A percentile compares a stretch with the other conserved stretches of the same genome.
These are phyloP conservation scores for Cladosporium sp. DNA, from an alignment of 2,329 filamentous ascomycete species.

Conservation along the genomic window DNA sequence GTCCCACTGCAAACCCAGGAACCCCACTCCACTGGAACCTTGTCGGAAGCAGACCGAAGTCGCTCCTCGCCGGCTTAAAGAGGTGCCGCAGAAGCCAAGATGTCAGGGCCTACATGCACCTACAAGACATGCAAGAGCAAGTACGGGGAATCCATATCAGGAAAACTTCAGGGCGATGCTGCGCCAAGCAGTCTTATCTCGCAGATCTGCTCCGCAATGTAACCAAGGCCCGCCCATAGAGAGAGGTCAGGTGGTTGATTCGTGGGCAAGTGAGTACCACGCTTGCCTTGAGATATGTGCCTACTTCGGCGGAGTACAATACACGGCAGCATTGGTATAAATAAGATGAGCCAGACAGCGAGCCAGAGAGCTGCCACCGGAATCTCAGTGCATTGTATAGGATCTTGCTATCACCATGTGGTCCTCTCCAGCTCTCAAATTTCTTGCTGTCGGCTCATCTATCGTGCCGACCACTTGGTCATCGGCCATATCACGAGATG, in stretches of 20 bases:
- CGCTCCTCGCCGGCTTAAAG: too few species aligned
- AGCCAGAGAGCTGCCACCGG: neutral
- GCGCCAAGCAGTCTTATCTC: slow-evolving; percentile 4
- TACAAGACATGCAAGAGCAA: too few species aligned
- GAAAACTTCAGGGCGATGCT: too few species aligned
- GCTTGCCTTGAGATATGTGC: neutral
- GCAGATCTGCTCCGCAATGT: neutral
- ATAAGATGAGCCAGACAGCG: neutral
- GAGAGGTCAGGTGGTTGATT: slow-evolving; percentile 3
- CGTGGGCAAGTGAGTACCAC: neutral
- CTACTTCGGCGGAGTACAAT: neutral
- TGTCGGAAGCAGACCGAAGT: too few species aligned
- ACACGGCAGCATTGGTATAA: neutral
- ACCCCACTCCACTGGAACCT: too few species aligned
- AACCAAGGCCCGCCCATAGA: neutral
- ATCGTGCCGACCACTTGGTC: neutral
- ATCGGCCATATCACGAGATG: neutral
- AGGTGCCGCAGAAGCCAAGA: too few species aligned
- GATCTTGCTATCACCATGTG: neutral
- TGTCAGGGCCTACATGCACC: too few species aligned
- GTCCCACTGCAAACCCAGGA: too few species aligned
- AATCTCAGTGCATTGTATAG: neutral
- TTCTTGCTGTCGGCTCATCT: neutral
- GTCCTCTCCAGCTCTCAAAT: neutral
- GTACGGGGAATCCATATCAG: neutral